Conservation (phyloP, 139 green algal species). For the Pseudopediastrum boryanum region DNA sequence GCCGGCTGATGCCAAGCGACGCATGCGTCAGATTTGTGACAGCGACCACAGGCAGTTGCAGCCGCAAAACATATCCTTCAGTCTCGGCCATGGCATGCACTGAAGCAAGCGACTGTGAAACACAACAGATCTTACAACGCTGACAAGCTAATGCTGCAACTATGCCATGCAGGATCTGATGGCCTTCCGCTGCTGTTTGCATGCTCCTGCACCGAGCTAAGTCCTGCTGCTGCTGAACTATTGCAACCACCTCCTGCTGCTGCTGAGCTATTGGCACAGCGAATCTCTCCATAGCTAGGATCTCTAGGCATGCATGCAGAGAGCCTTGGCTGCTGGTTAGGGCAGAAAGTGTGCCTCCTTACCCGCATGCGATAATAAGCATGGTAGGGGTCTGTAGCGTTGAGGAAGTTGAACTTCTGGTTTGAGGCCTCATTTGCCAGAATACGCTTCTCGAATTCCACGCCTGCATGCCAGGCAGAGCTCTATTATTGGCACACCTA, state of each 20-base stretch:
- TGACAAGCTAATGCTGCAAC: not conserved
- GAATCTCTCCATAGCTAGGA: not conserved
- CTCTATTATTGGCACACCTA: not conserved
- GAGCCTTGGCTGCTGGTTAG: not conserved
- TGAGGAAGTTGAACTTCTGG: constrained; percentile 97
- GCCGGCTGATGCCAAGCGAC: too few relatives aligned
- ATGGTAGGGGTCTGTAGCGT: constrained; percentile 93
- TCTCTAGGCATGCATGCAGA: not conserved
- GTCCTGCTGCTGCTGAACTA: not conserved
- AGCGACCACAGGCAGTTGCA: not conserved
- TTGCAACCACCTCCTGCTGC: not conserved
- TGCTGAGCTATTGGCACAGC: not conserved
- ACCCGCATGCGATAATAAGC: constrained; percentile 93
- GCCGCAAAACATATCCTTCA: too few relatives aligned
- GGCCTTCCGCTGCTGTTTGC: not conserved
- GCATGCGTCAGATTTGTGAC: too few relatives aligned
- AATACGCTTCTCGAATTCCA: constrained; percentile 94
- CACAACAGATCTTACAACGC: too few relatives aligned
- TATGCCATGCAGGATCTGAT: not conserved
- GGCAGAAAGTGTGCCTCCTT: not conserved
- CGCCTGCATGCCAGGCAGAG: constrained; percentile 54
- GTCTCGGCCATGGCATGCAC: too few relatives aligned
- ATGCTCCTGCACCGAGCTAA: not conserved
- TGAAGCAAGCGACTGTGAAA: too few relatives aligned
- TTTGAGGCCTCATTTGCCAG: constrained; percentile 93